Percentiles rank a stretch among this genome's conserved stretches.
phyloP scores from a whole-genome alignment of 148 eudicot genomes.

The Rhododendron kiyosumense region DNA sequence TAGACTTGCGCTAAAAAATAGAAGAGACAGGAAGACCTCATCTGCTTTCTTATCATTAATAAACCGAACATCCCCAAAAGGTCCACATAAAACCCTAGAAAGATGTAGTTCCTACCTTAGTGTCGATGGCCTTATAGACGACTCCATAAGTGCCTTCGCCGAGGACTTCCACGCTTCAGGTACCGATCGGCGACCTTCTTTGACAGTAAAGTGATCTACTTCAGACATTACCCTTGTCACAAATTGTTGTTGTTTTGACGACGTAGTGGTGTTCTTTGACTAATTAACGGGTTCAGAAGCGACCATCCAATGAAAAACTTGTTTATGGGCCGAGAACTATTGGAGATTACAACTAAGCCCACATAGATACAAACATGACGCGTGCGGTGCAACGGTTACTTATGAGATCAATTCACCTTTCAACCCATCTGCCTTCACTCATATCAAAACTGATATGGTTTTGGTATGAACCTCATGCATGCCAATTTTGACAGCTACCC shows the following conservation, averaged over 20 bases:
- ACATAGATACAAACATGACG: too few relatives aligned
- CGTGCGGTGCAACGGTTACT: too few relatives aligned
- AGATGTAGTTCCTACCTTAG: slow-evolving; percentile 45
- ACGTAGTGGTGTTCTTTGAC: neutral
- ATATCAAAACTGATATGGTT: too few relatives aligned
- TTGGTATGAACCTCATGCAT: too few relatives aligned
- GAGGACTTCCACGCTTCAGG: slow-evolving; percentile 75
- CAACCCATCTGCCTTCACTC: too few relatives aligned
- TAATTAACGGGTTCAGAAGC: too few relatives aligned
- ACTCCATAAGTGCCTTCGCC: slow-evolving; percentile 98
- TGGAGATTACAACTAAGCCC: too few relatives aligned
- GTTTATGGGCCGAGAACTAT: neutral
- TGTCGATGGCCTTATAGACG: slow-evolving; percentile 90
- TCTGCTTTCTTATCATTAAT: too few relatives aligned
- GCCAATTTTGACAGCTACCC: too few relatives aligned
- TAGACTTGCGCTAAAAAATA: neutral
- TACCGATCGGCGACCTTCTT: slow-evolving; percentile 91
- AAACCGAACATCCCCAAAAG: neutral
- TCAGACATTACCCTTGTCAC: slow-evolving; percentile 25
- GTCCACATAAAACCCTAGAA: slow-evolving; percentile 1
- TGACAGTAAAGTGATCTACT: slow-evolving; percentile 28
- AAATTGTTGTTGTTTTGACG: neutral
- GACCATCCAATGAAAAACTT: neutral
- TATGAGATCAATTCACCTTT: too few relatives aligned
- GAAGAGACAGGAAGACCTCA: neutral